A percentile compares a stretch with the other conserved stretches of the same genome.
These are phyloP conservation scores for Pyrus betulifolia DNA, from an alignment of 306 rosid species.

Conservation along the genomic window DNA sequence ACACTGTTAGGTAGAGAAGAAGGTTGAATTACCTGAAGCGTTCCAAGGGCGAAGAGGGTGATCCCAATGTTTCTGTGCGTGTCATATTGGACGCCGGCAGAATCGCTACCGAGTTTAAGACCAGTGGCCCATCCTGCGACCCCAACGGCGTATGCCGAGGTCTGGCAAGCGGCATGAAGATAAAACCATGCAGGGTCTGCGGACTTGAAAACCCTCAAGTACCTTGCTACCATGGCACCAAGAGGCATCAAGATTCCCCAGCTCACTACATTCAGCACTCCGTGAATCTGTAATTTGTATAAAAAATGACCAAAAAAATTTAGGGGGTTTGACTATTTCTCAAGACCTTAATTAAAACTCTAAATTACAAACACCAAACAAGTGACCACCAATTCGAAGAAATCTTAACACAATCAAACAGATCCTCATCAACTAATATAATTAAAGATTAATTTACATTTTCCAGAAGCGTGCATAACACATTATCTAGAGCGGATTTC, in stretches of 20 bases:
- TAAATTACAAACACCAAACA: neutral
- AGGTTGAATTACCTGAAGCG: conserved; percentile 62
- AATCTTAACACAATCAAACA: neutral
- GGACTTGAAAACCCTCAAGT: conserved; percentile 64
- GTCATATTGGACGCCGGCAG: conserved; percentile 25
- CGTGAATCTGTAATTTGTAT: conserved; percentile 46
- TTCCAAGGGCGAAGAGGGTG: conserved; percentile 66
- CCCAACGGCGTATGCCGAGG: conserved; percentile 75
- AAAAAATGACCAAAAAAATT: neutral
- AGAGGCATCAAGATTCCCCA: conserved; percentile 80
- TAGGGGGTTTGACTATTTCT: conserved; percentile 1
- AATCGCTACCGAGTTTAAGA: conserved; percentile 72
- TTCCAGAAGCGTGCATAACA: too few relatives aligned
- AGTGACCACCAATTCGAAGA: neutral
- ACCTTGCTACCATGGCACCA: conserved; percentile 75
- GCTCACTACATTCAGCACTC: conserved; percentile 60
- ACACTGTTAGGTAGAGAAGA: neutral
- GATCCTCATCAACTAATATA: too few relatives aligned
- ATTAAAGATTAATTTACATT: neutral
- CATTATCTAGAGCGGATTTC: too few relatives aligned
- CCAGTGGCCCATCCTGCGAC: conserved; percentile 99
- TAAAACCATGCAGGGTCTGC: conserved; percentile 98
- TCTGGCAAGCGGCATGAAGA: conserved; percentile 79
- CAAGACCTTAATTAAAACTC: neutral
- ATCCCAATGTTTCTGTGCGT: conserved; percentile 67